Percentiles rank a stretch among this genome's conserved stretches.
Evolutionary conservation across 176 grass and related monocot species (phyloP).

Genomic region (Aegilops longissima): DNA sequence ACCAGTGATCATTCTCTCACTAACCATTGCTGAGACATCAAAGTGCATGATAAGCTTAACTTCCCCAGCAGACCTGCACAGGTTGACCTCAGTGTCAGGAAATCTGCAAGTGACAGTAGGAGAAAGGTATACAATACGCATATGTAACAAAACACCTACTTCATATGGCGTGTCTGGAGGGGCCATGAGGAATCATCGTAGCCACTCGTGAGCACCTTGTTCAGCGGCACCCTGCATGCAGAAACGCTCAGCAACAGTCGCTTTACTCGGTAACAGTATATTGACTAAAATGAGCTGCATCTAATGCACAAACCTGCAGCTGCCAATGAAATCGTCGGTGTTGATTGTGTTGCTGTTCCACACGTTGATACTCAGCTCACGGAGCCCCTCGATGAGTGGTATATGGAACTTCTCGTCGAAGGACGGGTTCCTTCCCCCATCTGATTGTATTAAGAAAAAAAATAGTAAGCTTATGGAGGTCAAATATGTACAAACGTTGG

Average conservation of each 20-base stretch:
- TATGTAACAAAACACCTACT: slow-evolving; percentile 49
- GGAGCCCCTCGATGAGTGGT: slow-evolving; percentile 79
- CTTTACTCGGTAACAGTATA: not conserved
- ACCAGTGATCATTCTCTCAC: slow-evolving; percentile 10
- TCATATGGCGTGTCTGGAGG: slow-evolving; percentile 62
- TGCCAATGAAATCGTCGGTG: slow-evolving; percentile 73
- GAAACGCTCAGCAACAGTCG: not conserved
- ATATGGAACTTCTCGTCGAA: slow-evolving; percentile 87
- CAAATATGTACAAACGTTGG: not conserved
- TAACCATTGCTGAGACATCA: slow-evolving; percentile 69
- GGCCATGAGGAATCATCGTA: slow-evolving; percentile 80
- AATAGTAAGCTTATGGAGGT: not conserved
- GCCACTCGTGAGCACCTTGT: slow-evolving; percentile 73
- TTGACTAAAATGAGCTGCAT: not conserved
- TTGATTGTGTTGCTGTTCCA: slow-evolving; percentile 89
- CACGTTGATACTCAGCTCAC: slow-evolving; percentile 53
- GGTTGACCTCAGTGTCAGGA: slow-evolving; percentile 17
- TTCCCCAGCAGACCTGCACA: slow-evolving; percentile 67
- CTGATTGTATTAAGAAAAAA: slow-evolving; percentile 20
- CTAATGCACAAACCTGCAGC: slow-evolving; percentile 51
- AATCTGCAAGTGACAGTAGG: not conserved
- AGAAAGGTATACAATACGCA: not conserved
- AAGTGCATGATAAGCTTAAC: slow-evolving; percentile 78
- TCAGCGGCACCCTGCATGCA: slow-evolving; percentile 59
- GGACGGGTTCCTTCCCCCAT: slow-evolving; percentile 77